phyloP scores from a whole-genome alignment of 139 green algal species.

The Nannochloris sp. region DNA sequence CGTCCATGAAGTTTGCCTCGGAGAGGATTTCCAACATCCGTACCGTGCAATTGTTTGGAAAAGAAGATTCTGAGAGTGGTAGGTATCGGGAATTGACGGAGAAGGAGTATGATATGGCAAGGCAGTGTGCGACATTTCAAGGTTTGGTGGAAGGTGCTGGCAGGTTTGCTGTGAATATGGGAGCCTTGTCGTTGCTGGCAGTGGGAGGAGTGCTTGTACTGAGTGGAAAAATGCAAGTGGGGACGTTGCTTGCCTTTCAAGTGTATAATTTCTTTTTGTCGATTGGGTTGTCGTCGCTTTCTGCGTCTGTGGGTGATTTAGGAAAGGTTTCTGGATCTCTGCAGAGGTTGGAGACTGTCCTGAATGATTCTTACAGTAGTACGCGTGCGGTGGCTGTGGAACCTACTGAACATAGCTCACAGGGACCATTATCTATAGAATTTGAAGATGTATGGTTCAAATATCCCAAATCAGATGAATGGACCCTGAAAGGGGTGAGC shows the following conservation, averaged over 20 bases:
- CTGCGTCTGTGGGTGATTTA: constrained; percentile 22
- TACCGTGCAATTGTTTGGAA: constrained; percentile 28
- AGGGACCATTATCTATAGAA: constrained; percentile 28
- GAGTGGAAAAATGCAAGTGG: constrained; percentile 8
- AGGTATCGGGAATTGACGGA: constrained; percentile 4
- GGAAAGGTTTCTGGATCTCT: constrained; percentile 25
- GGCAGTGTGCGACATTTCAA: constrained; percentile 23
- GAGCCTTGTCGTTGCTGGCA: constrained; percentile 21
- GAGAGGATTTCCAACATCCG: constrained; percentile 18
- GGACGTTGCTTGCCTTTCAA: constrained; percentile 12
- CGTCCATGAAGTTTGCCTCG: constrained; percentile 21
- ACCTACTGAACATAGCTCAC: neutral
- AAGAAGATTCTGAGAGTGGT: constrained; percentile 13
- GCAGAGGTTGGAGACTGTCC: constrained; percentile 17
- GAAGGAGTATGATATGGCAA: constrained; percentile 5
- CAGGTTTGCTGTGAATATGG: constrained; percentile 25
- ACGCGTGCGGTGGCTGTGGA: neutral
- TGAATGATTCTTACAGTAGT: neutral
- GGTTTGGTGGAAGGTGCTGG: constrained; percentile 27
- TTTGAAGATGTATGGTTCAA: constrained; percentile 59
- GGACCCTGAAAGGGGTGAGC: constrained; percentile 51
- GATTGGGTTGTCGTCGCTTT: constrained; percentile 15
- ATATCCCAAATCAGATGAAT: constrained; percentile 43
- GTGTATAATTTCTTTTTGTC: constrained; percentile 29
- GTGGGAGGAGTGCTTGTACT: constrained; percentile 27